Evolutionary conservation across 108 stramenopile species (phyloP), one percentile per base, ranked within the genome.

Genomic region (Schizochytrium sp.): DNA sequence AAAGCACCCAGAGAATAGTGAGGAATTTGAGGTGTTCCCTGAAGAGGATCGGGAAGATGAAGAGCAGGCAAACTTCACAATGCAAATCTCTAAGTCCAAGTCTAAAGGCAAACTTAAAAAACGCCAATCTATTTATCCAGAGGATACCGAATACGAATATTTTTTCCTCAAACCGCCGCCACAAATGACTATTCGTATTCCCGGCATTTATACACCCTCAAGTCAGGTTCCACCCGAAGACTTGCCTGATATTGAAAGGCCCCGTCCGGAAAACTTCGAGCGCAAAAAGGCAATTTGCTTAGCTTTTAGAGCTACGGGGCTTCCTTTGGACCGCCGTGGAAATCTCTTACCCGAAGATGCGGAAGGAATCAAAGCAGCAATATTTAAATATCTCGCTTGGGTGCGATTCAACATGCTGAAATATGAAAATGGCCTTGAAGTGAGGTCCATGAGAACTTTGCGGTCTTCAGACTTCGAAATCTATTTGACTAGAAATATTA

Each of bases 161-260:
- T 83, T 83, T 50, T 83, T 83, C 28, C 45, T 83, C 50, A 83
- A 83, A 53, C 76, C 76, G 13, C 76, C 76, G 28, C 76, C 76
- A 0, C 50, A 55, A 3, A 49, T 83, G 53, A 83, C 76, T 5
- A n/a, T 55, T n/a, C 76, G 76, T 1, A 49, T 83, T 28, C 76
- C 76, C 15, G 55, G 55, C n/a, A 40, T 28, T 28, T 46, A 15
- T 53, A 83, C 47, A 28, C 76, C 76, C 5, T 38, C 76, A 49
- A 83, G 47, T 10, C 76, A 83, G 38, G 76, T 83, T 7, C 45
- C 53, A 5, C 17, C 45, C 15, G 76, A 83, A 28, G 76, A 83
- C 50, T 40, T 83, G 47, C 76, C 76, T 19, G 50, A 83, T 42
- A 47, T 28, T 17, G 38, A 38, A 8, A 47, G 76, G 5, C 15